phyloP scores from a whole-genome alignment of 2,329 filamentous ascomycete species.

The Capronia americana region DNA sequence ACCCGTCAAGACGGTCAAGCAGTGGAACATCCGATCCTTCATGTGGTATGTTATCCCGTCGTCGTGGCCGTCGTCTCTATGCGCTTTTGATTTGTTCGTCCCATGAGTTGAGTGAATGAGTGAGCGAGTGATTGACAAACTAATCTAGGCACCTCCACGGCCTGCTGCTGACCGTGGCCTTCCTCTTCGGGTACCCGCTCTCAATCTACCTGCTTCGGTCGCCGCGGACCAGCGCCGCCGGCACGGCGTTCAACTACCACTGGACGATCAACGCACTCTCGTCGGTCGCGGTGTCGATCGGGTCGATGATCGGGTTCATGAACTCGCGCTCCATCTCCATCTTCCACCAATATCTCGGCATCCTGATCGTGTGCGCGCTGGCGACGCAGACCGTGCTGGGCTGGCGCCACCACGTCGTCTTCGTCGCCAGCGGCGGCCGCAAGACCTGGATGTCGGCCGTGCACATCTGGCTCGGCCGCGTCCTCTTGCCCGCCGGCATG shows the following conservation, averaged over 20 bases:
- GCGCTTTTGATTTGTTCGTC: background rate
- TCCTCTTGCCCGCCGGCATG: conserved; percentile 41
- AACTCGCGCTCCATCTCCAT: conserved; percentile 52
- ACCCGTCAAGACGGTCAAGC: conserved; percentile 33
- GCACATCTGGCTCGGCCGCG: conserved; percentile 43
- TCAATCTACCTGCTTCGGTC: conserved; percentile 48
- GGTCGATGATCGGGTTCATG: conserved; percentile 52
- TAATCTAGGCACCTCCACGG: conserved; percentile 42
- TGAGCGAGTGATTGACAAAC: background rate
- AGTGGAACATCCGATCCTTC: conserved; percentile 34
- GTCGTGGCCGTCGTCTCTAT: conserved; percentile 40
- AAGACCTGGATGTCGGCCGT: conserved; percentile 38
- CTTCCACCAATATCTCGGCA: conserved; percentile 56
- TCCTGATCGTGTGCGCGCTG: conserved; percentile 47
- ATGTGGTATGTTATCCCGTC: conserved; percentile 35
- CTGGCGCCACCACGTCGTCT: conserved; percentile 49
- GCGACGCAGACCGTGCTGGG: conserved; percentile 49
- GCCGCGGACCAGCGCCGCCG: conserved; percentile 42
- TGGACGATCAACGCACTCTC: conserved; percentile 49
- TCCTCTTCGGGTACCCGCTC: conserved; percentile 47
- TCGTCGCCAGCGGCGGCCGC: conserved; percentile 27
- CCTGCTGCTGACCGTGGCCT: conserved; percentile 45
- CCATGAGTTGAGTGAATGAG: background rate
- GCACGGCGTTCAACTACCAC: conserved; percentile 47
- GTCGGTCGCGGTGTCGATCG: conserved; percentile 47